Conservation (phyloP, 768 basidiomycete species). For the Dacryopinax primogenitus region DNA sequence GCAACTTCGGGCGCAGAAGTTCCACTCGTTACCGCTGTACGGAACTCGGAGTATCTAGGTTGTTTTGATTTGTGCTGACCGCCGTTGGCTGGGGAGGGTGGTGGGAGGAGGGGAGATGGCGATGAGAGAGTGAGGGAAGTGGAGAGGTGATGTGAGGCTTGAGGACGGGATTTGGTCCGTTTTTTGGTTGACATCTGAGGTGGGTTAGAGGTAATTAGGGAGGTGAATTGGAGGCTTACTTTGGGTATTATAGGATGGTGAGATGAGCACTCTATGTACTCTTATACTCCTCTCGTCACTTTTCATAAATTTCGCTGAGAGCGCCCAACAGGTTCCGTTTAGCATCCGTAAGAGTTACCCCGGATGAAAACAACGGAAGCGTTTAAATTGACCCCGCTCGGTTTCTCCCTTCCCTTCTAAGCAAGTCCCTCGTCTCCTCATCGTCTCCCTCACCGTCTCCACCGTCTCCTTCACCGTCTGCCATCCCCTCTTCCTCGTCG, state of each 20-base stretch:
- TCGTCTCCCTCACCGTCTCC: too few species aligned
- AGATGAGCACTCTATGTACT: background rate
- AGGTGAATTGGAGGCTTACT: background rate
- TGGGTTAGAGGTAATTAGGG: background rate
- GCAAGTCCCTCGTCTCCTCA: too few species aligned
- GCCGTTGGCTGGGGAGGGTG: background rate
- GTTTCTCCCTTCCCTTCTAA: too few species aligned
- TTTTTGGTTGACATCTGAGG: background rate
- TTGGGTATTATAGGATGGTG: background rate
- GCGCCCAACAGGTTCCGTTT: too few species aligned
- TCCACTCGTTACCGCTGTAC: too few species aligned
- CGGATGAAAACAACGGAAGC: too few species aligned
- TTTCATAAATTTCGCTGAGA: too few species aligned
- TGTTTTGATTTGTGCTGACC: background rate
- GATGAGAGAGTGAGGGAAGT: background rate
- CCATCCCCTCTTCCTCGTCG: background rate
- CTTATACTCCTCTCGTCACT: too few species aligned
- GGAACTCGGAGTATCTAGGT: background rate
- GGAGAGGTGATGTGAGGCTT: background rate
- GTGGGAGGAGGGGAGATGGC: background rate
- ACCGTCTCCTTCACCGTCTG: background rate
- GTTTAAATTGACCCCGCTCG: too few species aligned
- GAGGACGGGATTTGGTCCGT: background rate
- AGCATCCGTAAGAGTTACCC: too few species aligned
- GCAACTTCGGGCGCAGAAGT: too few species aligned